Percentiles rank a stretch among this genome's conserved stretches.
Evolutionary conservation across 495 filamentous ascomycete genomes (phyloP).

Genomic region (Annulohypoxylon bovei): DNA sequence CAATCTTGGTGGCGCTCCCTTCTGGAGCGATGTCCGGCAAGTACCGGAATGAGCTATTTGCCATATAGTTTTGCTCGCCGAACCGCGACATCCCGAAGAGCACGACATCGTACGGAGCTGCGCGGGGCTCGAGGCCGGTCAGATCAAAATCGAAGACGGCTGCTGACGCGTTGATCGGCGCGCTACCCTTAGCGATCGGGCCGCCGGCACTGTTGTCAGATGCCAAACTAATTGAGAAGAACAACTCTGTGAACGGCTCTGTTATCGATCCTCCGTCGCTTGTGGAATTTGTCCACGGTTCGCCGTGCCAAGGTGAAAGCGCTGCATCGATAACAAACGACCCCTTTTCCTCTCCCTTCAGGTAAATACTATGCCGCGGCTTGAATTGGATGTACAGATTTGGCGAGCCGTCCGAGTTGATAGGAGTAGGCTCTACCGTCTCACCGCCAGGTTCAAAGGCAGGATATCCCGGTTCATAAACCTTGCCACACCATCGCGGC

Average conservation of each 20-base stretch:
- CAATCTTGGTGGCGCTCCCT: slow-evolving; percentile 70
- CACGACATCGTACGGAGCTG: slow-evolving; percentile 57
- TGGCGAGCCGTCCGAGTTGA: slow-evolving; percentile 53
- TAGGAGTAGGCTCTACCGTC: slow-evolving; percentile 55
- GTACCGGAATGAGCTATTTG: slow-evolving; percentile 60
- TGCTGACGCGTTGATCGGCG: slow-evolving; percentile 59
- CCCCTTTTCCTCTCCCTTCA: slow-evolving; percentile 60
- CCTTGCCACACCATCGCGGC: slow-evolving; percentile 69
- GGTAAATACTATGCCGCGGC: slow-evolving; percentile 70
- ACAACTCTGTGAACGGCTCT: slow-evolving; percentile 42
- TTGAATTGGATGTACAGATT: slow-evolving; percentile 66
- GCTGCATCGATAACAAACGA: slow-evolving; percentile 69
- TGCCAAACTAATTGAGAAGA: slow-evolving; percentile 51
- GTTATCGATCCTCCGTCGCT: slow-evolving; percentile 17
- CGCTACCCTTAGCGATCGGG: slow-evolving; percentile 50
- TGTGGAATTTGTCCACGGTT: slow-evolving; percentile 50
- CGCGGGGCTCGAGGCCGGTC: slow-evolving; percentile 53
- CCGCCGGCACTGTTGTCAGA: slow-evolving; percentile 23
- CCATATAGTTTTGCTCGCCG: slow-evolving; percentile 46
- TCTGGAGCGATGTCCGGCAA: slow-evolving; percentile 64
- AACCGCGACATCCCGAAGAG: slow-evolving; percentile 54
- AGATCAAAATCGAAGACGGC: slow-evolving; percentile 61
- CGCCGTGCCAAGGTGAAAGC: slow-evolving; percentile 62
- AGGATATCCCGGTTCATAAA: slow-evolving; percentile 64
- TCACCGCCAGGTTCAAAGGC: slow-evolving; percentile 71